A percentile compares a stretch with the other conserved stretches of the same genome.
Evolutionary conservation across 495 filamentous ascomycete species (phyloP).

Genomic region (Hamigera avellanea): DNA sequence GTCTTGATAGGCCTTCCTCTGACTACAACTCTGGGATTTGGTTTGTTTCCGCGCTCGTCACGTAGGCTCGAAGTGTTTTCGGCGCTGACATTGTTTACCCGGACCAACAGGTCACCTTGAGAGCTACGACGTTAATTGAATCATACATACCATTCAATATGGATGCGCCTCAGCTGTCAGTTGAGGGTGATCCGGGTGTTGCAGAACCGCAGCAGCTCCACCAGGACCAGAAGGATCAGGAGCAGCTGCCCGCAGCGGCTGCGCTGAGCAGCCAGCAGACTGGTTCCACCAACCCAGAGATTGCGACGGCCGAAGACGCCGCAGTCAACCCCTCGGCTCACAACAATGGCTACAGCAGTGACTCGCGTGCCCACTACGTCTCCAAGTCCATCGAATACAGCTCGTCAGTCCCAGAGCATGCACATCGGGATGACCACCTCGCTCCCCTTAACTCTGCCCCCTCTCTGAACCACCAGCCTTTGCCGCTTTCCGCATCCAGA

Average conservation of each 20-base stretch:
- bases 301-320: constrained; percentile 23
- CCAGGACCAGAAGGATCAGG: constrained; percentile 11
- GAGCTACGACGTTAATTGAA: no score
- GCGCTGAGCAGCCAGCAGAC: no score
- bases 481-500: constrained; percentile 31
- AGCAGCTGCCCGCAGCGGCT: constrained; percentile 6
- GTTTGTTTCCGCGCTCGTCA: constrained; percentile 5
- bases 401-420: constrained; percentile 28
- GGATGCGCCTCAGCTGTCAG: constrained; percentile 19
- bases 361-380: constrained; percentile 32
- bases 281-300: constrained; percentile 17
- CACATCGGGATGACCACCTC: constrained; percentile 30
- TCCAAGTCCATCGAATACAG: constrained; percentile 33
- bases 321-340: constrained; percentile 11
- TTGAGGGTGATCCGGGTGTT: constrained; percentile 11
- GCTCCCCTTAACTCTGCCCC: constrained; percentile 26
- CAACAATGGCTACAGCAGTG: constrained; percentile 32
- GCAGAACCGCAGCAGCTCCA: constrained; percentile 23
- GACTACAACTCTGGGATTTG: constrained; percentile 6
- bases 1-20: constrained; percentile 2
- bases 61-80: neutral
- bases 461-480: constrained; percentile 28
- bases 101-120: no score
- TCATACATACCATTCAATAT: constrained; percentile 7
- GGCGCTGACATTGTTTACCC: no score